Evolutionary conservation across 2,329 filamentous ascomycete species (phyloP), one percentile per base, ranked within the genome.

Genomic region (Knoxdaviesia proteae): DNA sequence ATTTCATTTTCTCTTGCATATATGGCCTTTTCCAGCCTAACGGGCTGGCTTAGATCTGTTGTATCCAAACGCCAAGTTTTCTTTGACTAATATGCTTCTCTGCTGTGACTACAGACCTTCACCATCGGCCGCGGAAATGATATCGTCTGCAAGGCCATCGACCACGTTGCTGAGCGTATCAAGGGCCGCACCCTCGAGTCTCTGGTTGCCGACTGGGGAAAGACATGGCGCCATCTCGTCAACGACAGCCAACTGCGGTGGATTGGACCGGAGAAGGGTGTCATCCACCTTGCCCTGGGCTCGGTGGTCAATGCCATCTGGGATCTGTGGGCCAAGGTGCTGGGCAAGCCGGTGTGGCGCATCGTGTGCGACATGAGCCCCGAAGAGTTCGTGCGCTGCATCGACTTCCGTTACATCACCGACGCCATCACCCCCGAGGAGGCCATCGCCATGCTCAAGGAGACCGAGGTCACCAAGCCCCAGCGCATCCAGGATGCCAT

Each of bases 351-450:
- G 4, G 83, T 94, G 9, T 94, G 86, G 87, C 72, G 77, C 46
- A 79, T 94, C 47, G 80, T 94, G 30, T 80, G 81, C 7, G 86
- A 94, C 50, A 92, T 94, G 82, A 78, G 70, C 4, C 84, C 86
- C 1, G 80, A 90, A 61, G 79, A 94, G 62, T 74, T 92, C 42
- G 84, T 94, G 42, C 62, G 68, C 46, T 88, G 86, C 62, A 87
- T 94, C 56, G 87, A 94, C 62, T 94, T 94, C 65, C 71, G 86
- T 41, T 94, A 94, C 62, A 92, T 94, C 58, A 90, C 82, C 30
- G 86, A 94, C 60, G 84, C 84, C n/a, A 68, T 94, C 49, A 93
- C 84, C 0, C 83, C 82, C 0, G 78, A 84, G 36, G 86, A 94
- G 58, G 84, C 84, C 0, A 57, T 93, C 35, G 66, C 65, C 29